phyloP scores from a whole-genome alignment of 495 filamentous ascomycete genomes.

The Talaromyces ruber region DNA sequence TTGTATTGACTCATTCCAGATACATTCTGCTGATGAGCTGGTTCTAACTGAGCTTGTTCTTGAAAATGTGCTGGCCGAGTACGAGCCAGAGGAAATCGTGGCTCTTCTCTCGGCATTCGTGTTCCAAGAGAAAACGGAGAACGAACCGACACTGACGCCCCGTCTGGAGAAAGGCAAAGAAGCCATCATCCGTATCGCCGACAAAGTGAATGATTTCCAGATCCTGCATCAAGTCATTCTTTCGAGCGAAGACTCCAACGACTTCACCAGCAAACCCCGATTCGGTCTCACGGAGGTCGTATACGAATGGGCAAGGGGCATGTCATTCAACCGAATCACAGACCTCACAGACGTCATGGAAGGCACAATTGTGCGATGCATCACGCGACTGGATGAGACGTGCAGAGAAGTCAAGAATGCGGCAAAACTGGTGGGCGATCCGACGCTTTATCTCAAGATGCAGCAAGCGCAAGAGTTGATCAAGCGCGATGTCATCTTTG shows the following conservation, averaged over 20 bases:
- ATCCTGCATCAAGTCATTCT: conserved; percentile 84
- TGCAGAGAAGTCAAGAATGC: conserved; percentile 97
- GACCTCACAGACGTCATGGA: conserved; percentile 95
- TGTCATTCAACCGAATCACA: conserved; percentile 97
- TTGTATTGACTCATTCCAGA: conserved; percentile 26
- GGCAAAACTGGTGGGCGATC: conserved; percentile 93
- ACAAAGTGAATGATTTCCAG: conserved; percentile 84
- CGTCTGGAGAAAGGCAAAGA: conserved; percentile 76
- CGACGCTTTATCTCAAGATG: conserved; percentile 91
- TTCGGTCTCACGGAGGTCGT: conserved; percentile 97
- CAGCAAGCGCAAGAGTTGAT: conserved; percentile 93
- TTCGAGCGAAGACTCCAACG: conserved; percentile 78
- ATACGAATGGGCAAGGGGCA: conserved; percentile 95
- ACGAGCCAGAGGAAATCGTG: conserved; percentile 93
- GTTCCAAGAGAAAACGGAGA: conserved; percentile 96
- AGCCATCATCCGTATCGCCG: conserved; percentile 78
- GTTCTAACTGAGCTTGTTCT: conserved; percentile 93
- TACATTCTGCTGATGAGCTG: conserved; percentile 96
- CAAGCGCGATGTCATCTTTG: conserved; percentile 88
- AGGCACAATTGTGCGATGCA: conserved; percentile 89
- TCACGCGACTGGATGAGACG: conserved; percentile 88
- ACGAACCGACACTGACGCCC: conserved; percentile 71
- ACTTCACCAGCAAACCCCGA: conserved; percentile 77
- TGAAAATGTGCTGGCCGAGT: conserved; percentile 92
- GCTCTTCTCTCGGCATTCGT: conserved; percentile 91